These are phyloP conservation scores for Coniella vitis DNA, from an alignment of 2,329 filamentous ascomycete genomes.

Conservation along the genomic window DNA sequence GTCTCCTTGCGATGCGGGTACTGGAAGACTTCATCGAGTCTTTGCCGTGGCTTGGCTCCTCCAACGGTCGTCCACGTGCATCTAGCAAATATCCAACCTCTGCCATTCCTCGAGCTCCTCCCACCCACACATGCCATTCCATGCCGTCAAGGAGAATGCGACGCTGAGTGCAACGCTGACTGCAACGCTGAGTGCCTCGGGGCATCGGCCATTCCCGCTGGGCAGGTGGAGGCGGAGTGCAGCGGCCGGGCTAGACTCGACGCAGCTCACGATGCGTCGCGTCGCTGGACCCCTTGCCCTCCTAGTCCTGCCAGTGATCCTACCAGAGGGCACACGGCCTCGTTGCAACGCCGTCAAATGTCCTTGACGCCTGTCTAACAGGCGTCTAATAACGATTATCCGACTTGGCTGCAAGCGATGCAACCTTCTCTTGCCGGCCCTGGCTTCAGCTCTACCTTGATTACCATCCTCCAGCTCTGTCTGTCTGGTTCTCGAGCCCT, in stretches of 20 bases:
- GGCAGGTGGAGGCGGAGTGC: slow-evolving; percentile 1
- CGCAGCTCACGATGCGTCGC: background rate
- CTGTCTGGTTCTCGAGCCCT: too few relatives aligned
- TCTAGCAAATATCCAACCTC: background rate
- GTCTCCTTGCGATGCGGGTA: too few relatives aligned
- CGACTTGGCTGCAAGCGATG: background rate
- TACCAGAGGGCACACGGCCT: background rate
- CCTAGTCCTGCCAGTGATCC: background rate
- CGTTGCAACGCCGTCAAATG: background rate
- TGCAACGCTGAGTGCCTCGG: background rate
- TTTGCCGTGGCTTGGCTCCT: background rate
- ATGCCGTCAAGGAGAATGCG: too few relatives aligned
- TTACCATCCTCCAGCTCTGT: background rate
- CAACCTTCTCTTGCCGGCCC: background rate
- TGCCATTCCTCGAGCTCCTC: too few relatives aligned
- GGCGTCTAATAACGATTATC: background rate
- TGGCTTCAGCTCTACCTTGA: background rate
- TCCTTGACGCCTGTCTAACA: too few relatives aligned
- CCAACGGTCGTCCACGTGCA: background rate
- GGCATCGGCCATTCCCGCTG: background rate
- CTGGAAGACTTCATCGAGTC: too few relatives aligned
- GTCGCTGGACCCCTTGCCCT: background rate
- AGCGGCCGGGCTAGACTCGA: slow-evolving; percentile 3
- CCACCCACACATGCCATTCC: too few relatives aligned
- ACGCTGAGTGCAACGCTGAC: too few relatives aligned